Base-by-base conservation (phyloP, 805 yeast genomes). In the Hanseniaspora lachancei region DNA sequence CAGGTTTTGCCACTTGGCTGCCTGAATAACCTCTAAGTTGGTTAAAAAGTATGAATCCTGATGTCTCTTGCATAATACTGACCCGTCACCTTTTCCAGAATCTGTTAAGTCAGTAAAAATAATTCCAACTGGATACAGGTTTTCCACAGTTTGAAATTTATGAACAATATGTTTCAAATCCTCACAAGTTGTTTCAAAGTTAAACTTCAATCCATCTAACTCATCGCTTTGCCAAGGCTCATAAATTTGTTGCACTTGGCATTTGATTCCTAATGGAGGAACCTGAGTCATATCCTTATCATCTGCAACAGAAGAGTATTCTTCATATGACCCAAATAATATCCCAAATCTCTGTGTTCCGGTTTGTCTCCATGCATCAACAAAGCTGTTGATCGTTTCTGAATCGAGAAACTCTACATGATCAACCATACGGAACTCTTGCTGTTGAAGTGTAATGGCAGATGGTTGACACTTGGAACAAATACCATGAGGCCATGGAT, bases 391-490 rank as follows among this genome's bases (percentile, higher is more conserved):
- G 54, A 93, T 78, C 27, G 89, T 76, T 13, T 74, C 73, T 53
- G 89, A 79, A 57, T 79, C 80, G 24, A 87, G 80, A 67, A 89
- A 86, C 67, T 93, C 98, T 34, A 93, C 93, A 70, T 93, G 97
- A 67, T 93, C 99, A 32, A 95, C 96, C 95, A 93, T 87, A 62
- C 99, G 78, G 68, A 86, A 93, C 38, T 76, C 73, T 67, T 93
- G 98, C 68, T 82, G 89, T 68, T 85, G 95, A 59, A 93, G 73
- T 0, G 97, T 89, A 58, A 93, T 87, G 0, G 96, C 93, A 1
- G 96, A 82, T 0, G 98, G 97, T 68, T 91, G 97, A 70, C 98
- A 91, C 68, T 89, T 87, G 16, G 96, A 86, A 65, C 98, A 91
- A 61, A 93, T 89, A 0, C 97, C 96, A 53, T 73, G 76, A 1